Percentiles rank a stretch among this genome's conserved stretches.
These are phyloP conservation scores for Gossypium turneri DNA, from an alignment of 345 rosid species.

Conservation along the genomic window DNA sequence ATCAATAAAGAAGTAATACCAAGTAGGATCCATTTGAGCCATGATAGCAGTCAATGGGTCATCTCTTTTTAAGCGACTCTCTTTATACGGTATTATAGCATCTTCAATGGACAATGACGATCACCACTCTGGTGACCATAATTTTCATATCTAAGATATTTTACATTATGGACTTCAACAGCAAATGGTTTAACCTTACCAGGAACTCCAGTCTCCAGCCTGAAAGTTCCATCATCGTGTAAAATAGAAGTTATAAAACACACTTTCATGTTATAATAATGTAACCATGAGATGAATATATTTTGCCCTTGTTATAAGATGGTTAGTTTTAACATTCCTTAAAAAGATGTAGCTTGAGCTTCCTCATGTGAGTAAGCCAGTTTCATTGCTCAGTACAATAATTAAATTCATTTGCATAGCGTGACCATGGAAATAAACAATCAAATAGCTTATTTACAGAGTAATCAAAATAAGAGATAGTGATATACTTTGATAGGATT, in stretches of 20 bases:
- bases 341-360: not conserved
- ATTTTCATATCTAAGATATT: constrained; percentile 85
- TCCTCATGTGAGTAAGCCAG: not conserved
- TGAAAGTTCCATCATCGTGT: constrained; percentile 25
- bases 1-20: constrained; percentile 14
- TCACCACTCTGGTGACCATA: constrained; percentile 98
- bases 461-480: no score
- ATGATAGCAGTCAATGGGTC: constrained; percentile 88
- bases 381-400: not conserved
- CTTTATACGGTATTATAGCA: constrained; percentile 93
- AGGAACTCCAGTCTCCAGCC: constrained; percentile 83
- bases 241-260: constrained; percentile 5
- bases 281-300: not conserved
- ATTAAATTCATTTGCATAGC: not conserved
- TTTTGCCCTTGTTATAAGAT: not conserved
- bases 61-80: constrained; percentile 84
- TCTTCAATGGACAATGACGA: constrained; percentile 95
- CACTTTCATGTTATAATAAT: not conserved
- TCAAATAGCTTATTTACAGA: not conserved
- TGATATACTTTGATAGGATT: no score
- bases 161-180: constrained; percentile 83
- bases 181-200: constrained; percentile 89
- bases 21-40: constrained; percentile 65
- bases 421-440: not conserved
- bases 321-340: not conserved